Percentiles rank a stretch among this genome's conserved stretches.
Conservation (phyloP, 495 filamentous ascomycete species). For the Neurospora sp. region DNA sequence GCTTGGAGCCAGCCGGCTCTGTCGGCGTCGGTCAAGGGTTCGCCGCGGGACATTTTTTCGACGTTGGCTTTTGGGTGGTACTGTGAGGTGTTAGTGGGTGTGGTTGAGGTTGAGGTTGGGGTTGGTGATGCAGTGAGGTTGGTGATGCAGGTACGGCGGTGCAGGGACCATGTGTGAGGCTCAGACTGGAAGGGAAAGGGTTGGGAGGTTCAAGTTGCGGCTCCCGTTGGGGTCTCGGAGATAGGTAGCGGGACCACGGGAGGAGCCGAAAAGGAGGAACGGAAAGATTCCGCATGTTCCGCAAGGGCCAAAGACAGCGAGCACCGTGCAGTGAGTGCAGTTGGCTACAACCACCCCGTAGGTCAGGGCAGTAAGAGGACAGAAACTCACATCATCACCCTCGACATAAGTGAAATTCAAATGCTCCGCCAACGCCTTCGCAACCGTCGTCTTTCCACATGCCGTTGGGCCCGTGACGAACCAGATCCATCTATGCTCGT, state of each 20-base stretch:
- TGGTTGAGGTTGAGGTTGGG: not conserved
- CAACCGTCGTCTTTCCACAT: constrained; percentile 21
- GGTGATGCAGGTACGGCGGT: not conserved
- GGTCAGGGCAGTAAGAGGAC: not conserved
- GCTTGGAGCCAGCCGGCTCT: constrained; percentile 18
- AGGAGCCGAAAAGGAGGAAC: not conserved
- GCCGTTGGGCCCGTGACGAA: constrained; percentile 23
- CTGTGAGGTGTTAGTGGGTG: not conserved
- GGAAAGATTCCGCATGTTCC: not conserved
- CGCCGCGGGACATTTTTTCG: constrained; percentile 15
- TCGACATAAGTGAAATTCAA: constrained; percentile 30
- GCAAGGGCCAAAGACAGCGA: not conserved
- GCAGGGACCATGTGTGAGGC: not conserved
- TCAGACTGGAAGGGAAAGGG: not conserved
- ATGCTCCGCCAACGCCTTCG: constrained; percentile 15
- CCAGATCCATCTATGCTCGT: constrained; percentile 19
- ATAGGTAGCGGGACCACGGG: not conserved
- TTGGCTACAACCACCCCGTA: not conserved
- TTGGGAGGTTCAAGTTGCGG: not conserved
- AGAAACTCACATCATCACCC: constrained; percentile 37
- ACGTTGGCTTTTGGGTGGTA: constrained; percentile 19
- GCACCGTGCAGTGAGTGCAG: not conserved
- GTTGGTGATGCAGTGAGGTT: not conserved
- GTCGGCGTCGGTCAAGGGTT: constrained; percentile 16
- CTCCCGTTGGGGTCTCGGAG: not conserved